Conservation (phyloP, 805 yeast species). For the Metschnikowia peoriensis region DNA sequence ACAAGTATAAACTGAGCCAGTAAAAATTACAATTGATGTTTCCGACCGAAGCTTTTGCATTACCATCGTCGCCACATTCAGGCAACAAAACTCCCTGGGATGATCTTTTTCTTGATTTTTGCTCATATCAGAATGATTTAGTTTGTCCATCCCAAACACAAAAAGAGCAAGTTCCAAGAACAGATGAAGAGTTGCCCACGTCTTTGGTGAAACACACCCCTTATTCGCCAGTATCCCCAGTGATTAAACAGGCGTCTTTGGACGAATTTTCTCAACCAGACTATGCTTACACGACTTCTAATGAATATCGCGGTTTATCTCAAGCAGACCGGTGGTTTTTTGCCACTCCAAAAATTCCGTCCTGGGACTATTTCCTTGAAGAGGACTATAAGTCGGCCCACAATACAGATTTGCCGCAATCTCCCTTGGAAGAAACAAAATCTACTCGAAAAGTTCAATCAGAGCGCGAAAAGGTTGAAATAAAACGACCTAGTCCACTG, state of each 20-base stretch:
- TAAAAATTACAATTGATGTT: neutral
- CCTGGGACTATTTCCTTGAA: conserved; percentile 2
- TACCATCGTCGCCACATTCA: conserved; percentile 5
- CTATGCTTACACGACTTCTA: neutral
- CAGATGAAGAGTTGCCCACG: conserved; percentile 1
- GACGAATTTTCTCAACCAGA: conserved; percentile 4
- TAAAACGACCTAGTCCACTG: conserved; percentile 1
- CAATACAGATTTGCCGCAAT: neutral
- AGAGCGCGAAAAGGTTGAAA: neutral
- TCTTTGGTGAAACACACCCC: conserved; percentile 1
- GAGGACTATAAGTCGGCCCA: neutral
- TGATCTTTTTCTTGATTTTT: neutral
- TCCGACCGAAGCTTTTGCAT: neutral
- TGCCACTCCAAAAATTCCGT: conserved; percentile 3
- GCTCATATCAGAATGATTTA: neutral
- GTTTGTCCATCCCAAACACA: conserved; percentile 1
- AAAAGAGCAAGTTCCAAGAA: conserved; percentile 1
- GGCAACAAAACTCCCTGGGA: neutral
- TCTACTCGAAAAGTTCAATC: neutral
- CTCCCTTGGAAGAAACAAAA: neutral
- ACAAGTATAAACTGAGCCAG: no score
- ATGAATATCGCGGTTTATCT: neutral
- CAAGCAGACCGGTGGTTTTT: neutral
- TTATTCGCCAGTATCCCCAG: conserved; percentile 3
- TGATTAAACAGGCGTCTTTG: conserved; percentile 6